A percentile compares a stretch with the other conserved stretches of the same genome.
Evolutionary conservation across 1,139 yeast genomes (phyloP).

Genomic region (Yamadazyma mexicana): DNA sequence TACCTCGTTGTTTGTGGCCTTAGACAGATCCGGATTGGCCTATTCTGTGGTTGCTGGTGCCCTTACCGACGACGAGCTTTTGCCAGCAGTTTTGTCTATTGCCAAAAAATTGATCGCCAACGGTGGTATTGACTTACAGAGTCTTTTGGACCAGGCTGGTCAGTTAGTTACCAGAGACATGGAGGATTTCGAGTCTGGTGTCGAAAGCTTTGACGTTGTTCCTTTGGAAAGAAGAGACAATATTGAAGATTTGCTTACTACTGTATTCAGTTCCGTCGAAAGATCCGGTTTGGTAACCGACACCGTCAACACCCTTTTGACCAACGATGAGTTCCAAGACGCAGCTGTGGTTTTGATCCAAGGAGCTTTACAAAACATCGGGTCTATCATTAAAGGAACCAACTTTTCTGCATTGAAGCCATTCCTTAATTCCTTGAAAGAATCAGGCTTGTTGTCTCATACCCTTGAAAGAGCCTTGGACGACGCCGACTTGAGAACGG

Average conservation of each 20-base stretch:
- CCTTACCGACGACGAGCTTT: conserved; percentile 26
- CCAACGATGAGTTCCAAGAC: conserved; percentile 28
- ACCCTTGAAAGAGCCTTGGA: conserved; percentile 25
- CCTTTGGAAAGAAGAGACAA: conserved; percentile 28
- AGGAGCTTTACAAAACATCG: conserved; percentile 27
- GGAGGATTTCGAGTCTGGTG: conserved; percentile 10
- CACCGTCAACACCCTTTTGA: conserved; percentile 26
- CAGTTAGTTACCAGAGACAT: conserved; percentile 13
- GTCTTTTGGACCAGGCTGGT: conserved; percentile 21
- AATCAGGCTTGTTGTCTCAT: conserved; percentile 29
- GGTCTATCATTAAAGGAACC: conserved; percentile 15
- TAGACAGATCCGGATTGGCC: conserved; percentile 35
- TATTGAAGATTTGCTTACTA: conserved; percentile 32
- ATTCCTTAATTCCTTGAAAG: conserved; percentile 21
- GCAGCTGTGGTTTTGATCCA: conserved; percentile 26
- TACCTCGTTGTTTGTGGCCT: conserved; percentile 32
- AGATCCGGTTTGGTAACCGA: conserved; percentile 30
- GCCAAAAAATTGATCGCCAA: conserved; percentile 22
- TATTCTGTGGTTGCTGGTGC: conserved; percentile 29
- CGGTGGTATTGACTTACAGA: conserved; percentile 20
- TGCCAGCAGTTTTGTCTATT: conserved; percentile 28
- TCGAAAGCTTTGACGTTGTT: conserved; percentile 9
- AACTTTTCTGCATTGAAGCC: conserved; percentile 24
- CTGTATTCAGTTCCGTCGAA: conserved; percentile 30
- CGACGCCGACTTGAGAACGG: conserved; percentile 26